Conservation (phyloP, 208 protist species). For the Trypanosoma caninum region DNA sequence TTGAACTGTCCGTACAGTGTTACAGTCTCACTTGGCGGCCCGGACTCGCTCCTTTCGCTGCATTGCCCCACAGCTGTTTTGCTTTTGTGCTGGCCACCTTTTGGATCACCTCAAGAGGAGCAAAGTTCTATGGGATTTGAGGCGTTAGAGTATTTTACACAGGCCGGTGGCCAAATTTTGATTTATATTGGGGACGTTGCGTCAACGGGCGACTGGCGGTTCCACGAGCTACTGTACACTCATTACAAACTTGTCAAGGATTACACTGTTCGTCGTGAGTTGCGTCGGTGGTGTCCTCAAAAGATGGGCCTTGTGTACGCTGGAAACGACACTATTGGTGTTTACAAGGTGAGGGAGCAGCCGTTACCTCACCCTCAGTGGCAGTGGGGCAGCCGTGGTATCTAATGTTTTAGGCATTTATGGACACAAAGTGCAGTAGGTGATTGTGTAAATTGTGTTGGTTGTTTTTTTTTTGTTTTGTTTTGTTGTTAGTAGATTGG, state of each 20-base stretch:
- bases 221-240: constrained; percentile 80
- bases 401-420: background rate
- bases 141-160: constrained; percentile 80
- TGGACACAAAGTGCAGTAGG: too few relatives aligned
- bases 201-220: constrained; percentile 86
- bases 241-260: constrained; percentile 80
- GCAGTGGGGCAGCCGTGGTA: constrained; percentile 11
- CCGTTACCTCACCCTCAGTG: constrained; percentile 31
- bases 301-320: constrained; percentile 89
- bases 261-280: constrained; percentile 80
- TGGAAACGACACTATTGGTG: constrained; percentile 86
- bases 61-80: constrained; percentile 62
- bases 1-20: constrained; percentile 77
- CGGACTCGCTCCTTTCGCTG: constrained; percentile 70
- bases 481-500: background rate
- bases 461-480: background rate
- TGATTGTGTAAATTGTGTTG: background rate
- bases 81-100: constrained; percentile 87
- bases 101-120: constrained; percentile 82
- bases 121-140: constrained; percentile 91
- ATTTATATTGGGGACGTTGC: constrained; percentile 89
- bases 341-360: constrained; percentile 65
- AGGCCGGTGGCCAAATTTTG: constrained; percentile 59
- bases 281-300: constrained; percentile 82
- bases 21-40: constrained; percentile 72